Evolutionary conservation across 2,329 filamentous ascomycete genomes (phyloP), one percentile per base, ranked within the genome.

Genomic region (Trichoderma sp.): DNA sequence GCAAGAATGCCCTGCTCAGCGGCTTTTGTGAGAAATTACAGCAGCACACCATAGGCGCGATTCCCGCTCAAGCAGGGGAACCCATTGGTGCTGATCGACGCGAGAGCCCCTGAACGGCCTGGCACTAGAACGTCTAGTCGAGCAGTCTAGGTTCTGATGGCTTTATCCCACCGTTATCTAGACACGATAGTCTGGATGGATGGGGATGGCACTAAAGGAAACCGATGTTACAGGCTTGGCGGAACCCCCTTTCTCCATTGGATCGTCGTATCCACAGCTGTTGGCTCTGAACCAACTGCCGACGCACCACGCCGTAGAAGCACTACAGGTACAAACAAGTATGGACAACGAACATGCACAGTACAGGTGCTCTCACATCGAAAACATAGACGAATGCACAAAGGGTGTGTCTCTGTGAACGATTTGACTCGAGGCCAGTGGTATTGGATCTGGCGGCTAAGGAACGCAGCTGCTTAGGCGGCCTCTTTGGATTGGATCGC

Each of bases 171-270:
- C 67, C 23, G 39, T 32, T 23, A 50, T 20, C 26, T 58, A 23
- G 39, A 34, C 26, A 61, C n/a, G 28, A 61, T 61, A 30, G n/a
- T 13, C 20, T 58, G 53, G 26, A 58, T 59, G 28, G 36, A 50
- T 34, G 36, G 55, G 55, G 26, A 43, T 34, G 55, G 36, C 55
- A 69, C 67, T 69, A 69, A 61, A 36, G 30, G 20, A 62, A n/a
- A 8, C 23, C 67, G 57, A 69, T 69, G 67, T 58, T 69, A 69
- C 57, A 43, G 20, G 12, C 57, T 69, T 53, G 67, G 57, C 39
- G 47, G 43, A 53, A 20, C 28, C 47, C 50, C 64, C 53, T 39
- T 67, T 57, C 66, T 61, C 55, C 66, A 61, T 68, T 43, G 53
- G 36, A 68, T 68, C 66, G 17, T 61, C 66, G 20, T 68, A 59